phyloP scores from a whole-genome alignment of 106 monocot genomes.

The Acanthochlamys bracteata region DNA sequence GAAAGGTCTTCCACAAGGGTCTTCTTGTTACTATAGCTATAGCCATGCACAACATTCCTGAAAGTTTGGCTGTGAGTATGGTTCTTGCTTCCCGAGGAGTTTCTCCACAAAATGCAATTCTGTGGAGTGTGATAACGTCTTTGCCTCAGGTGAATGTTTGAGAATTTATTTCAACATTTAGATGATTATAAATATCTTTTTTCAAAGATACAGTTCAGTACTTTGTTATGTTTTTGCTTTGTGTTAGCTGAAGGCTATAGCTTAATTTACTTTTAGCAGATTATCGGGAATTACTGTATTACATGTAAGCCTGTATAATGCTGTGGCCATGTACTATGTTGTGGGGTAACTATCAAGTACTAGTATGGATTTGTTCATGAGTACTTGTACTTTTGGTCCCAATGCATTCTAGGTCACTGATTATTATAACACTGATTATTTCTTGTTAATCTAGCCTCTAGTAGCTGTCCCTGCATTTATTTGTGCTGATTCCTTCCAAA shows the following conservation, averaged over 20 bases:
- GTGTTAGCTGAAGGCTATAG: too few relatives aligned
- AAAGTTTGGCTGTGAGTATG: constrained; percentile 99
- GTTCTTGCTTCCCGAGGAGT: constrained; percentile 89
- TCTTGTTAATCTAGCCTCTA: constrained; percentile 52
- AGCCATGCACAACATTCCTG: constrained; percentile 96
- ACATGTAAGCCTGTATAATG: too few relatives aligned
- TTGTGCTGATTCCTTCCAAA: constrained; percentile 90
- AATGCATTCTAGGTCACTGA: not conserved
- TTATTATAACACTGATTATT: not conserved
- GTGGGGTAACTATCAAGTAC: too few relatives aligned
- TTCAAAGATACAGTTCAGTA: too few relatives aligned
- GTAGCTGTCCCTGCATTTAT: constrained; percentile 94
- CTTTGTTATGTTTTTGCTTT: too few relatives aligned
- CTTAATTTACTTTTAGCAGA: too few relatives aligned
- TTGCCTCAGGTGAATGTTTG: constrained; percentile 71
- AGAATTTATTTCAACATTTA: not conserved
- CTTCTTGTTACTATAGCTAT: constrained; percentile 89
- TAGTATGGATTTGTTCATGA: not conserved
- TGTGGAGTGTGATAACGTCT: constrained; percentile 98
- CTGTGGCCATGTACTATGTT: too few relatives aligned
- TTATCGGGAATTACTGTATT: too few relatives aligned
- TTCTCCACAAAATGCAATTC: constrained; percentile 91
- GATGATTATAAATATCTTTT: too few relatives aligned
- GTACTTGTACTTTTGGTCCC: too few relatives aligned
- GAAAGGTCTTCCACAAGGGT: constrained; percentile 90